phyloP scores from a whole-genome alignment of 768 basidiomycete genomes.

The Pholiota molesta region DNA sequence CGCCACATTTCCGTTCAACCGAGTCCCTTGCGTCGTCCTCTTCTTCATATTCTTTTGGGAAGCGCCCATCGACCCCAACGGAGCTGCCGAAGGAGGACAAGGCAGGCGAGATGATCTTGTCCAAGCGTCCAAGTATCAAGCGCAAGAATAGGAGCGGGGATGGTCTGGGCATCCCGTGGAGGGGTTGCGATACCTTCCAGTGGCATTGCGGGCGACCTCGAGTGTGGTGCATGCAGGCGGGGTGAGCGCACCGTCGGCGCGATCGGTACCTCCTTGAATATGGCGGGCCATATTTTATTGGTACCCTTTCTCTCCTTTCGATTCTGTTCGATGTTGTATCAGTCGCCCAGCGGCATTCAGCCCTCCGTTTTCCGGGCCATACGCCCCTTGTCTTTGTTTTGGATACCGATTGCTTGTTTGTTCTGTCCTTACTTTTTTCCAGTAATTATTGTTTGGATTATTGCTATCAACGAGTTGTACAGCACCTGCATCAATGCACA shows the following conservation, averaged over 20 bases:
- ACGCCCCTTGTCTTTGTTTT: background rate
- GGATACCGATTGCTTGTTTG: too few species aligned
- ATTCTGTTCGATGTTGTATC: background rate
- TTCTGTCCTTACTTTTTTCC: background rate
- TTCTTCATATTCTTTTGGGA: constrained; percentile 42
- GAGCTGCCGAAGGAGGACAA: constrained; percentile 66
- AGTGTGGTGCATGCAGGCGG: constrained; percentile 13
- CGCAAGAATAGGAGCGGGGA: constrained; percentile 26
- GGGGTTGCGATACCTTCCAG: constrained; percentile 18
- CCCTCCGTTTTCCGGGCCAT: background rate
- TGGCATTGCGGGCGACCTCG: constrained; percentile 10
- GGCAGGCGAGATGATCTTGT: constrained; percentile 54
- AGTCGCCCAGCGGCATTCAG: background rate
- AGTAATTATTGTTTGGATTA: background rate
- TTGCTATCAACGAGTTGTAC: background rate
- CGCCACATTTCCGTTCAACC: constrained; percentile 8
- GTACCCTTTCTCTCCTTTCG: background rate
- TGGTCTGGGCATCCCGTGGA: constrained; percentile 15
- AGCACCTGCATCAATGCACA: too few species aligned
- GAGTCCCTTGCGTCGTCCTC: constrained; percentile 31
- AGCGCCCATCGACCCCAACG: constrained; percentile 73
- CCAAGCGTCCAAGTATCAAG: constrained; percentile 73
- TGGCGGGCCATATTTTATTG: background rate
- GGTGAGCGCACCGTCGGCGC: constrained; percentile 13
- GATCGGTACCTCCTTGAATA: constrained; percentile 17